Conservation (phyloP, 768 basidiomycete genomes). For the Leccinum longicurvipes region DNA sequence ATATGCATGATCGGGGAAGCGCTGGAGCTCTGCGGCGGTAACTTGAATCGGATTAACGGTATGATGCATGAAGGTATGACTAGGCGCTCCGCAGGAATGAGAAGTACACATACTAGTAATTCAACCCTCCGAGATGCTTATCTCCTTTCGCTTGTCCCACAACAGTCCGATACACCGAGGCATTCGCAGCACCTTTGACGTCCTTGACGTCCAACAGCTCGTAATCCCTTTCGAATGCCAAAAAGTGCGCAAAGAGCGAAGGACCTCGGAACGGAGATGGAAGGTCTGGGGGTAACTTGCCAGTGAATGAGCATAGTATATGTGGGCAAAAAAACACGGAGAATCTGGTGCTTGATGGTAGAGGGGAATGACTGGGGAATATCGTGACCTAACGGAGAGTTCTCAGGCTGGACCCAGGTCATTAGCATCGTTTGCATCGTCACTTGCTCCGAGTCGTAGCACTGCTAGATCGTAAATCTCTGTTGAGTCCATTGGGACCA, state of each 20-base stretch:
- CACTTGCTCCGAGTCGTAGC: no score
- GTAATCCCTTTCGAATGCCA: constrained; percentile 93
- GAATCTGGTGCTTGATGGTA: constrained; percentile 88
- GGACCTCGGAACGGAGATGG: constrained; percentile 88
- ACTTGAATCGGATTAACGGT: constrained; percentile 23
- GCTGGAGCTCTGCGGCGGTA: constrained; percentile 28
- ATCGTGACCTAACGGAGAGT: constrained; percentile 86
- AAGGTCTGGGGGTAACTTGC: constrained; percentile 89
- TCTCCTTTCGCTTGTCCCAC: constrained; percentile 88
- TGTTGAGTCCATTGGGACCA: no score
- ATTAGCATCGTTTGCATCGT: no score
- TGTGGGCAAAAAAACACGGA: constrained; percentile 95
- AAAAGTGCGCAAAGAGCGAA: constrained; percentile 95
- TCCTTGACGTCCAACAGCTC: constrained; percentile 88
- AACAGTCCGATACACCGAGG: constrained; percentile 72
- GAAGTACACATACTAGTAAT: background rate
- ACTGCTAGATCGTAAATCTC: no score
- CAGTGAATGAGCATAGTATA: constrained; percentile 94
- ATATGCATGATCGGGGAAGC: constrained; percentile 38
- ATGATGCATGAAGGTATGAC: constrained; percentile 6
- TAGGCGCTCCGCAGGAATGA: constrained; percentile 14
- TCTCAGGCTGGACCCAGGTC: no score
- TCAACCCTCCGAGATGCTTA: constrained; percentile 61
- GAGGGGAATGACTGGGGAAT: constrained; percentile 88
- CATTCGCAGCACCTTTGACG: constrained; percentile 63